Evolutionary conservation across 495 filamentous ascomycete genomes (phyloP).

Genomic region (Lasiosphaeria ovina): DNA sequence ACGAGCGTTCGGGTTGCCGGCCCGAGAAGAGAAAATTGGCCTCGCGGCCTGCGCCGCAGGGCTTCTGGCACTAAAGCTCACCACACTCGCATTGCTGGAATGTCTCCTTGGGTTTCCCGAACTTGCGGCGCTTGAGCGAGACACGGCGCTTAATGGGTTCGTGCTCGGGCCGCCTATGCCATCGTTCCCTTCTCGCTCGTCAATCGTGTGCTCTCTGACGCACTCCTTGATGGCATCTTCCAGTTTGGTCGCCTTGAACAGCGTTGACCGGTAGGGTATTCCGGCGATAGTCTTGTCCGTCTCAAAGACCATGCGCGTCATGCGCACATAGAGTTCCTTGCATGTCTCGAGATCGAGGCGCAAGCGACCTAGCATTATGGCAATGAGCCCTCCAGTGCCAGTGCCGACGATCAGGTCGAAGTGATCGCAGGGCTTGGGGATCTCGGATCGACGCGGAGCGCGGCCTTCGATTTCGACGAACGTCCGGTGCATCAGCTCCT

Average conservation of each 20-base stretch:
- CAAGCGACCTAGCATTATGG: constrained; percentile 90
- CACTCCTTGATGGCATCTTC: constrained; percentile 92
- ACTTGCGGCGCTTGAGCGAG: constrained; percentile 38
- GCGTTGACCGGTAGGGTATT: constrained; percentile 85
- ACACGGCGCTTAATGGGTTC: constrained; percentile 30
- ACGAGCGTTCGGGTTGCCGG: constrained; percentile 59
- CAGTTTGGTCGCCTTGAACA: constrained; percentile 94
- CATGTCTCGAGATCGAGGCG: constrained; percentile 92
- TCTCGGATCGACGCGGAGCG: constrained; percentile 78
- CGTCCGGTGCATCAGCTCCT: constrained; percentile 92
- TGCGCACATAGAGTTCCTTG: constrained; percentile 91
- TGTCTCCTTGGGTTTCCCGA: constrained; percentile 40
- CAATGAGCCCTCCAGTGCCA: constrained; percentile 92
- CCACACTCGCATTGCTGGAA: constrained; percentile 59
- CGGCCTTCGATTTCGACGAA: constrained; percentile 83
- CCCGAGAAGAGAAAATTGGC: constrained; percentile 47
- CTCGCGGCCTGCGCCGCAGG: constrained; percentile 36
- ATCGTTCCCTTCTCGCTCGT: constrained; percentile 79
- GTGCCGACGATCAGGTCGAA: constrained; percentile 96
- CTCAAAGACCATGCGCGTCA: constrained; percentile 92
- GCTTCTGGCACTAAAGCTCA: constrained; percentile 57
- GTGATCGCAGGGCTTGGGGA: constrained; percentile 96
- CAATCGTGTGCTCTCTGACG: constrained; percentile 81
- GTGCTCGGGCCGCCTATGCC: constrained; percentile 26
- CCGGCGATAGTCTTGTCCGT: constrained; percentile 97